These are phyloP conservation scores for Penicillium lividum DNA, from an alignment of 495 filamentous ascomycete genomes.

Conservation along the genomic window DNA sequence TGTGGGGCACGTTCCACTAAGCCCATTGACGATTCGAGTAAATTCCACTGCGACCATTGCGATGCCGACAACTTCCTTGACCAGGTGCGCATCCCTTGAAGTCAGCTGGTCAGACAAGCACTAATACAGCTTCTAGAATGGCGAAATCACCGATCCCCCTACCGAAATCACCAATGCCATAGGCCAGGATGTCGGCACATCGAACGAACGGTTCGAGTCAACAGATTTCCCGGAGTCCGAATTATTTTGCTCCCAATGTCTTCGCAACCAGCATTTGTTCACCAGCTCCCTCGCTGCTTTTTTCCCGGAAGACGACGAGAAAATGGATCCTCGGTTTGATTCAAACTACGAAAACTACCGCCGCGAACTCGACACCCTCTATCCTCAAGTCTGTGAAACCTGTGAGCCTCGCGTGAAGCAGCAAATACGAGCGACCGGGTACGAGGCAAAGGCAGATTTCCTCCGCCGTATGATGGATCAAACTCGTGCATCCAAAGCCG, in stretches of 20 bases:
- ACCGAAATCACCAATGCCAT: constrained; percentile 47
- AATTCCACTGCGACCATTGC: constrained; percentile 72
- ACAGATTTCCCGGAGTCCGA: constrained; percentile 33
- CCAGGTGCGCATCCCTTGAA: constrained; percentile 38
- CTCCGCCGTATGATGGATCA: constrained; percentile 70
- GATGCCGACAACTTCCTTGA: constrained; percentile 84
- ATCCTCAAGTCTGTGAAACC: constrained; percentile 78
- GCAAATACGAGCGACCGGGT: constrained; percentile 65
- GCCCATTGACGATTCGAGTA: constrained; percentile 49
- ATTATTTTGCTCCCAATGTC: constrained; percentile 77
- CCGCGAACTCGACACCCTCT: constrained; percentile 66
- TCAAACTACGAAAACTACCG: constrained; percentile 60
- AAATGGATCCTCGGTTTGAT: constrained; percentile 59
- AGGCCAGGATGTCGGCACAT: constrained; percentile 26
- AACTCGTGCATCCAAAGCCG: constrained; percentile 50
- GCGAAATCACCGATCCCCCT: constrained; percentile 87
- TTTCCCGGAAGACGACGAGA: constrained; percentile 66
- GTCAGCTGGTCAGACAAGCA: constrained; percentile 3
- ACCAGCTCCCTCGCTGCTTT: constrained; percentile 67
- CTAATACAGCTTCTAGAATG: constrained; percentile 47
- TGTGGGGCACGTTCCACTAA: constrained; percentile 65
- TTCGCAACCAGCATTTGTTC: constrained; percentile 80
- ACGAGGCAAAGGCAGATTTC: constrained; percentile 78
- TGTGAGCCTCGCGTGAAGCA: constrained; percentile 68
- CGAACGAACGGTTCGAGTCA: not conserved